Conservation (phyloP, 129 eudicot species). For the sunflower (Helianthus annuus) region HanXRQr2.0-SUNRISE NC_035443.2:46092237-46092736, state of each 20-base stretch:
- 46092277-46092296: neutral
- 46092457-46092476: neutral
- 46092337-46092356: no score
- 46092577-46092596: neutral
- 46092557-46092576: conserved; percentile 25
- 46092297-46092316: neutral
- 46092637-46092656: neutral
- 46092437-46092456: no score
- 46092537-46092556: conserved; percentile 73
- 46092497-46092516: conserved; percentile 61
- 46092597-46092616: no score
- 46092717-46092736: neutral
- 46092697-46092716: neutral
- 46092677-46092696: neutral
- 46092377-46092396: neutral
- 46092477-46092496: conserved; percentile 13
- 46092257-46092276: neutral
- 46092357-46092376: no score
- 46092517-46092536: conserved; percentile 55
- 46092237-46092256: neutral
- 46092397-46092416: neutral
- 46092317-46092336: neutral
- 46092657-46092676: neutral
- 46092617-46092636: neutral
- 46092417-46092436: neutral